Percentiles rank a stretch among this genome's conserved stretches.
Conservation (phyloP, 306 rosid species). For the Quercus cerris region DNA sequence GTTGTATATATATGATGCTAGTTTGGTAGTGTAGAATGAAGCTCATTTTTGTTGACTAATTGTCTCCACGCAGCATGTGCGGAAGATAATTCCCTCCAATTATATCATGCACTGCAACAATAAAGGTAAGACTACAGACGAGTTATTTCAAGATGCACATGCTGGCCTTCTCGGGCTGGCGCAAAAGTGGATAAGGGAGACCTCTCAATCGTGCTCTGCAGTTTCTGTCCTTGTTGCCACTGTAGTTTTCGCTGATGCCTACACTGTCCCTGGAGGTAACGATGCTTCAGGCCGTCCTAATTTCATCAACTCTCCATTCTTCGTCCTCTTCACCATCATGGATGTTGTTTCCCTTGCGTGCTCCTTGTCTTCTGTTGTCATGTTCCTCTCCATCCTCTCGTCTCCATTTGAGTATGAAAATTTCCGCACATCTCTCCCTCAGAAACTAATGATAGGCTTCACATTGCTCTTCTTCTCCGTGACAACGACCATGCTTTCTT, state of each 20-base stretch:
- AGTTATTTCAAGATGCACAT: neutral
- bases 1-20: too few relatives aligned
- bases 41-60: too few relatives aligned
- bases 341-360: neutral
- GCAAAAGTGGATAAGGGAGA: neutral
- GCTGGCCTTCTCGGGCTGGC: neutral
- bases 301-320: neutral
- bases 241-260: conserved; percentile 6
- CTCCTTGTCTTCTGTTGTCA: neutral
- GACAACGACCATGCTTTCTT: neutral
- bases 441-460: neutral
- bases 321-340: neutral
- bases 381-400: neutral
- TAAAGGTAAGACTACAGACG: neutral
- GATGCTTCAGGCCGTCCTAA: neutral
- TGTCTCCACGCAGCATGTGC: neutral
- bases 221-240: neutral
- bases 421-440: neutral
- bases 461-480: neutral
- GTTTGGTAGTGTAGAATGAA: too few relatives aligned
- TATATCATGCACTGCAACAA: neutral
- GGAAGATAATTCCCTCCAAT: neutral
- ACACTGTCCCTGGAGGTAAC: neutral
- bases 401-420: neutral
- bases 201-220: neutral